phyloP scores from a whole-genome alignment of 768 basidiomycete species.

The Gymnopilus junonius region DNA sequence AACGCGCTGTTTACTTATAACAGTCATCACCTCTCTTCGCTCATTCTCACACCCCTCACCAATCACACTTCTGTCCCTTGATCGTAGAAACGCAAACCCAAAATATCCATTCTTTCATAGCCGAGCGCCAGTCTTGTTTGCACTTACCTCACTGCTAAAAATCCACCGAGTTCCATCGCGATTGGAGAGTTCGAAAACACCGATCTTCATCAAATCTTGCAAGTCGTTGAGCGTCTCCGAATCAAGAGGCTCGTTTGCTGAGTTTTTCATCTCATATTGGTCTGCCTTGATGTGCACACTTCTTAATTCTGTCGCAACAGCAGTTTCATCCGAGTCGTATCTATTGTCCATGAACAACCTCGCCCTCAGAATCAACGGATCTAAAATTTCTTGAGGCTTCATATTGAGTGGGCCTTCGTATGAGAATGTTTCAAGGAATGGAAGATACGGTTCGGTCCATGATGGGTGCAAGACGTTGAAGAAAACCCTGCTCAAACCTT shows the following conservation, averaged over 20 bases:
- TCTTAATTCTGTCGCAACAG: background rate
- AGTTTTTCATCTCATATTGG: background rate
- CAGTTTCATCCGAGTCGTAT: background rate
- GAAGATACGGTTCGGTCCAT: background rate
- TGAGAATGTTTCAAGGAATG: background rate
- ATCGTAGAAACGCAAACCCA: background rate
- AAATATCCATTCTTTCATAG: too few species aligned
- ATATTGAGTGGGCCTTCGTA: background rate
- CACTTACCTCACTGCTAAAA: background rate
- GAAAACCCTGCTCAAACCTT: background rate
- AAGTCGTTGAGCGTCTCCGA: background rate
- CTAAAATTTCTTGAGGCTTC: background rate
- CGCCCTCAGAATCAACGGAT: background rate
- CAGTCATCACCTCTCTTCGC: background rate
- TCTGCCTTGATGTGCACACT: background rate
- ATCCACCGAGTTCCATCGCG: background rate
- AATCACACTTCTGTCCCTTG: background rate
- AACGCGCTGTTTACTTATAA: background rate
- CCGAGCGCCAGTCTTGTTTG: too few species aligned
- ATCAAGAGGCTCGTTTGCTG: background rate
- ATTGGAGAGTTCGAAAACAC: background rate
- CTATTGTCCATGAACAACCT: background rate
- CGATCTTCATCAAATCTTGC: background rate
- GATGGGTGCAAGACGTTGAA: background rate
- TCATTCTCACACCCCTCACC: background rate